phyloP scores from a whole-genome alignment of 1,139 yeast species.

The Taphrina deformans region DNA sequence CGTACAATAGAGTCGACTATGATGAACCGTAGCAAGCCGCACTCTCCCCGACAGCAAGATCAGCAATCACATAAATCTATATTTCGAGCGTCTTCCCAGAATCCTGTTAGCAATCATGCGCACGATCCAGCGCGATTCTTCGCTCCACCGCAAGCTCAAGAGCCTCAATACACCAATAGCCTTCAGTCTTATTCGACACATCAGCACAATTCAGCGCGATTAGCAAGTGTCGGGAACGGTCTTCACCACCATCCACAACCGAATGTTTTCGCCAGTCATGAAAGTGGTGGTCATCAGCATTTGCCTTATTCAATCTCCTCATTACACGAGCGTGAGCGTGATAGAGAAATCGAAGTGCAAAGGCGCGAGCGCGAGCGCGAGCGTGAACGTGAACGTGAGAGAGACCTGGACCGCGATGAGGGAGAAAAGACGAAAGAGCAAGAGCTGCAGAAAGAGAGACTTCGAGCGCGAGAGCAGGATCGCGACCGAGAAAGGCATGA shows the following conservation, averaged over 20 bases:
- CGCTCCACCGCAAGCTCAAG: constrained; percentile 9
- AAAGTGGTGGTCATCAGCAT: background rate
- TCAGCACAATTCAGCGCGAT: background rate
- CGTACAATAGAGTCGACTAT: background rate
- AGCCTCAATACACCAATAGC: background rate
- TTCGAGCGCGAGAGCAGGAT: background rate
- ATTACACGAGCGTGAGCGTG: constrained; percentile 6
- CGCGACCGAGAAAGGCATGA: constrained; percentile 5
- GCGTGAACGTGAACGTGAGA: constrained; percentile 6
- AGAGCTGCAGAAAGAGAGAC: constrained; percentile 4
- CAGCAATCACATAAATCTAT: background rate
- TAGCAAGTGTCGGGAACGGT: background rate
- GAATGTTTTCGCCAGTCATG: background rate
- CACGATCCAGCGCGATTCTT: constrained; percentile 14
- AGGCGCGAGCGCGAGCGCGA: constrained; percentile 5
- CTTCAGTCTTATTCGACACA: background rate
- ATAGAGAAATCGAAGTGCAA: background rate
- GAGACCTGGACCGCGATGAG: background rate
- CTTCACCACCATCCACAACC: background rate
- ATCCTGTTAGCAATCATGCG: background rate
- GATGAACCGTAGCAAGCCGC: background rate
- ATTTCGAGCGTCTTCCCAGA: background rate
- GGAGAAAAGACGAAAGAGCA: background rate
- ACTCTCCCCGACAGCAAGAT: constrained; percentile 9
- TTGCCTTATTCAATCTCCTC: background rate